Conservation (phyloP, 176 grass and related monocot genomes). For the Ananas comosus region DNA sequence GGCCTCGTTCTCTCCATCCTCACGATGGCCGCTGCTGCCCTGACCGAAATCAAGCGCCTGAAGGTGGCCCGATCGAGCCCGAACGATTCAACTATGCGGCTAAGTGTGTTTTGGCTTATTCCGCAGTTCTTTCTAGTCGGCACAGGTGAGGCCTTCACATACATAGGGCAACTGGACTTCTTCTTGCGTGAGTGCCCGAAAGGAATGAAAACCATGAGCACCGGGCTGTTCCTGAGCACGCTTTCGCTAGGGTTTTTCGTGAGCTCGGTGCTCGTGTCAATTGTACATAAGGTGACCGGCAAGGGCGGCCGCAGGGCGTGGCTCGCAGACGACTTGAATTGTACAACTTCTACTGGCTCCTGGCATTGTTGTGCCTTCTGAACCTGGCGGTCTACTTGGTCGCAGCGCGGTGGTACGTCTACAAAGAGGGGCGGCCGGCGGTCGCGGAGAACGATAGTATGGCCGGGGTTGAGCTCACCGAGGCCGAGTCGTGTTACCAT, state of each 20-base stretch:
- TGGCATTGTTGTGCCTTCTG: constrained; percentile 43
- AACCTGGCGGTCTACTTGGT: constrained; percentile 56
- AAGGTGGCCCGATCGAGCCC: constrained; percentile 10
- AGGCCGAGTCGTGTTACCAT: constrained; percentile 41
- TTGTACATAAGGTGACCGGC: constrained; percentile 52
- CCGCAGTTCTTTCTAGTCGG: constrained; percentile 88
- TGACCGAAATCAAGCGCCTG: constrained; percentile 52
- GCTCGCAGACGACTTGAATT: constrained; percentile 74
- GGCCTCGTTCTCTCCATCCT: constrained; percentile 54
- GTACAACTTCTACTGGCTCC: constrained; percentile 92
- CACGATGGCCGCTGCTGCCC: constrained; percentile 59
- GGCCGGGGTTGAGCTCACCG: constrained; percentile 31
- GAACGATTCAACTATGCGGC: constrained; percentile 4
- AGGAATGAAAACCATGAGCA: constrained; percentile 99
- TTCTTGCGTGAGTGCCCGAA: constrained; percentile 91
- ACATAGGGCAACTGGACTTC: constrained; percentile 99
- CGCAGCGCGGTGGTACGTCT: constrained; percentile 66
- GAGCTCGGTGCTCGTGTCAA: constrained; percentile 66
- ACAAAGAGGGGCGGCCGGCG: constrained; percentile 39
- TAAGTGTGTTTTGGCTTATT: constrained; percentile 74
- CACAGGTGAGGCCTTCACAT: constrained; percentile 70
- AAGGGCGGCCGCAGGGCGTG: constrained; percentile 24
- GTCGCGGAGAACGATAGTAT: constrained; percentile 25
- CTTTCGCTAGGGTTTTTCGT: constrained; percentile 80
- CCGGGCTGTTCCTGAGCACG: constrained; percentile 83